Conservation (phyloP, 768 basidiomycete species). For the Lactarius pseudohatsudake region DNA sequence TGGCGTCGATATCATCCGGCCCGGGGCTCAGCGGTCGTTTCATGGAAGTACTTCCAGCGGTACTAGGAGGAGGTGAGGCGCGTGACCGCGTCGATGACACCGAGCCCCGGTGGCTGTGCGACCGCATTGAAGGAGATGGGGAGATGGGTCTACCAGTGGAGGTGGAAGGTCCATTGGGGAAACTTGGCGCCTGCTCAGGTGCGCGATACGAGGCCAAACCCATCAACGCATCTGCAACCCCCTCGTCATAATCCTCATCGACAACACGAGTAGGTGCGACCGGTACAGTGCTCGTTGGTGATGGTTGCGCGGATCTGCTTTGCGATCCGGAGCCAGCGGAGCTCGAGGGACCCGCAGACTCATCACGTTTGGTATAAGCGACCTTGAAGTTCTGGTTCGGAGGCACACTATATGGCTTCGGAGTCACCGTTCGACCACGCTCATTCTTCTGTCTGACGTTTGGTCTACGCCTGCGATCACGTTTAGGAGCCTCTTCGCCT, state of each 20-base stretch:
- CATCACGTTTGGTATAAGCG: slow-evolving; percentile 39
- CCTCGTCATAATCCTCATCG: slow-evolving; percentile 95
- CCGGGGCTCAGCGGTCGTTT: slow-evolving; percentile 73
- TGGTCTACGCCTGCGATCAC: slow-evolving; percentile 54
- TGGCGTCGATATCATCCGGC: slow-evolving; percentile 53
- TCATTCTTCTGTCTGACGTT: slow-evolving; percentile 46
- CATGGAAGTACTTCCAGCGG: slow-evolving; percentile 37
- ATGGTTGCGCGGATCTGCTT: slow-evolving; percentile 65
- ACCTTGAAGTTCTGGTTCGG: slow-evolving; percentile 31
- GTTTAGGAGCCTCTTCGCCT: slow-evolving; percentile 48
- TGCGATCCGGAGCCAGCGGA: slow-evolving; percentile 57
- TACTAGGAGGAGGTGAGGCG: slow-evolving; percentile 52
- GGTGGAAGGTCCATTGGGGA: slow-evolving; percentile 24
- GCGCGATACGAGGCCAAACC: slow-evolving; percentile 45
- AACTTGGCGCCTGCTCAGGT: slow-evolving; percentile 28
- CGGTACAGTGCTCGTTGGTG: slow-evolving; percentile 61
- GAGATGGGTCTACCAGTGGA: slow-evolving; percentile 23
- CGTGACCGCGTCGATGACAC: slow-evolving; percentile 66
- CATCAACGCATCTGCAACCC: slow-evolving; percentile 83
- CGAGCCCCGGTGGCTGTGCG: slow-evolving; percentile 59
- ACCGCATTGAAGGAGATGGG: slow-evolving; percentile 46
- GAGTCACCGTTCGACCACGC: slow-evolving; percentile 45
- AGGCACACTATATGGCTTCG: slow-evolving; percentile 38
- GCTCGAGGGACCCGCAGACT: slow-evolving; percentile 61
- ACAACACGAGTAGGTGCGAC: slow-evolving; percentile 65